These are phyloP conservation scores for Fibroporia radiculosa DNA, from an alignment of 768 basidiomycete species.

Conservation along the genomic window DNA sequence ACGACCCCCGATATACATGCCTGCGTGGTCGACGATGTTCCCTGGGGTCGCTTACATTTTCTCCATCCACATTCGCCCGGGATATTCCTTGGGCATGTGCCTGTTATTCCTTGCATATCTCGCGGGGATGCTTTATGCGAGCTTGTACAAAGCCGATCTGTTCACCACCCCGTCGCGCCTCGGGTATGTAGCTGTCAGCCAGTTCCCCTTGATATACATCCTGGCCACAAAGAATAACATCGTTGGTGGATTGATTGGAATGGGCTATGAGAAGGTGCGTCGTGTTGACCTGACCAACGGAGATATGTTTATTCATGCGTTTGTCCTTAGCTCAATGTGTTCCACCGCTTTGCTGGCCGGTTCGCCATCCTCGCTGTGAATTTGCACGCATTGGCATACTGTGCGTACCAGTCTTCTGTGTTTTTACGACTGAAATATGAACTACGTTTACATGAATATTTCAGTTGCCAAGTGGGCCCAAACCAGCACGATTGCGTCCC, in stretches of 20 bases:
- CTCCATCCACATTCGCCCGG: not conserved
- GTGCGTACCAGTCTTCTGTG: slow-evolving; percentile 20
- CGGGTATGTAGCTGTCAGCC: slow-evolving; percentile 51
- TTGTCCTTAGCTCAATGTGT: slow-evolving; percentile 24
- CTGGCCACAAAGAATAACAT: slow-evolving; percentile 67
- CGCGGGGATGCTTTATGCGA: slow-evolving; percentile 31
- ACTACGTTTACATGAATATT: slow-evolving; percentile 28
- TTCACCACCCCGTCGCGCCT: slow-evolving; percentile 42
- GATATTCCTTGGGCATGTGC: not conserved
- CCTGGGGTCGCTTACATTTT: not conserved
- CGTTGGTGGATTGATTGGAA: slow-evolving; percentile 46
- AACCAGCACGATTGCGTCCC: not conserved
- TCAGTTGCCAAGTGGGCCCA: slow-evolving; percentile 3
- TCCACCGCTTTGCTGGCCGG: slow-evolving; percentile 45
- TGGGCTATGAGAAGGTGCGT: slow-evolving; percentile 60
- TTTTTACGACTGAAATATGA: too few relatives aligned
- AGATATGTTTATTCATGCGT: not conserved
- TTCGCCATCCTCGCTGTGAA: slow-evolving; percentile 33
- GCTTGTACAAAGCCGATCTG: slow-evolving; percentile 41
- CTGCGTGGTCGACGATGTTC: not conserved
- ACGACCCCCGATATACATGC: slow-evolving; percentile 2
- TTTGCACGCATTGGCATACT: slow-evolving; percentile 34
- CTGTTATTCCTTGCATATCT: not conserved
- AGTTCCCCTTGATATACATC: slow-evolving; percentile 57
- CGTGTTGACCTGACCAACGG: not conserved